Percentiles rank a stretch among this genome's conserved stretches.
Conservation (phyloP, 495 filamentous ascomycete genomes). For the Talaromyces proteolyticus region DNA sequence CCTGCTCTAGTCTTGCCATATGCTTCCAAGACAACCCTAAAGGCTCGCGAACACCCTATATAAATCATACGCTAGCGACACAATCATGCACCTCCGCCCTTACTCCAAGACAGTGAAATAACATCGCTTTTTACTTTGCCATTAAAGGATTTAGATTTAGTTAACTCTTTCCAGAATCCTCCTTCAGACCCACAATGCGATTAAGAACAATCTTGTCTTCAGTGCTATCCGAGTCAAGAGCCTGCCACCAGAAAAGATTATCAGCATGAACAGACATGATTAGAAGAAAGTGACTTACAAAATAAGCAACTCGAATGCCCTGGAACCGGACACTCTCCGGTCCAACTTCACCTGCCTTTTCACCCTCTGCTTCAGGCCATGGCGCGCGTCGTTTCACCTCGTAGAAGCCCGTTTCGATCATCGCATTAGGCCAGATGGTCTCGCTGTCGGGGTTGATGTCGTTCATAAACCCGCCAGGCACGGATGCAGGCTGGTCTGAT, state of each 20-base stretch:
- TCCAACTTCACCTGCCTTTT: slow-evolving; percentile 51
- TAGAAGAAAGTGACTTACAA: slow-evolving; percentile 17
- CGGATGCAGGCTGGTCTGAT: slow-evolving; percentile 65
- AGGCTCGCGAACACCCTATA: no score
- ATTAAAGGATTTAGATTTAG: no score
- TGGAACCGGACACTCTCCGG: slow-evolving; percentile 85
- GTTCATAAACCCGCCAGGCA: slow-evolving; percentile 68
- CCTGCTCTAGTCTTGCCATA: no score
- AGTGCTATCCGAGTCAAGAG: slow-evolving; percentile 74
- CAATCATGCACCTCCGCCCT: no score
- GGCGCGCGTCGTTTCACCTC: slow-evolving; percentile 69
- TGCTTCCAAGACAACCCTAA: no score
- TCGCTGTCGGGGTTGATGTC: slow-evolving; percentile 86
- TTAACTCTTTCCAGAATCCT: slow-evolving; percentile 64
- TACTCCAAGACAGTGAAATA: no score
- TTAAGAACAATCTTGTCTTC: slow-evolving; percentile 78
- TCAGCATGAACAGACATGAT: slow-evolving; percentile 4
- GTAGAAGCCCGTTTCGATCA: slow-evolving; percentile 82
- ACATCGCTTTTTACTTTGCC: slow-evolving; percentile 1
- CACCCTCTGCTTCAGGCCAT: slow-evolving; percentile 74
- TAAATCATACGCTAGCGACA: no score
- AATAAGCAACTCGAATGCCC: slow-evolving; percentile 86
- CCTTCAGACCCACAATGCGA: slow-evolving; percentile 88
- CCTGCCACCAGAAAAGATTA: neutral
- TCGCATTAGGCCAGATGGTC: slow-evolving; percentile 65